These are phyloP conservation scores for Kwoniella sp. DNA, from an alignment of 768 basidiomycete genomes.

Conservation along the genomic window DNA sequence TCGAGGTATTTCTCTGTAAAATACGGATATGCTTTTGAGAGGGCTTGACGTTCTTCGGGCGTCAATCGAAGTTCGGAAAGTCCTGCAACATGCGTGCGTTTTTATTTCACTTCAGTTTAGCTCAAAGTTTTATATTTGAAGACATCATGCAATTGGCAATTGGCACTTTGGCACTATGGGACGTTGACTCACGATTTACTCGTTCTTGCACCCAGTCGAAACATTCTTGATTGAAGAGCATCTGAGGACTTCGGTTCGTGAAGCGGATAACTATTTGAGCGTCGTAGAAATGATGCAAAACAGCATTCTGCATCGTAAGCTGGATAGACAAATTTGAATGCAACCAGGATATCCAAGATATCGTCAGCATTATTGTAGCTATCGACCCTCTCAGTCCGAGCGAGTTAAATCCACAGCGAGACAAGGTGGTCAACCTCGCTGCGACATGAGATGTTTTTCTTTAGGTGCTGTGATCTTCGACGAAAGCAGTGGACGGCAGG, in stretches of 20 bases:
- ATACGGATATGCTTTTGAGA: conserved; percentile 71
- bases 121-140: no score
- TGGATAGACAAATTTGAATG: conserved; percentile 47
- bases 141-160: no score
- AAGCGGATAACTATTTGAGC: conserved; percentile 73
- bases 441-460: no score
- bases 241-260: conserved; percentile 70
- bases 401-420: no score
- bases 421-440: not conserved
- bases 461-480: no score
- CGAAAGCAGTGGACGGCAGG: no score
- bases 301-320: conserved; percentile 96
- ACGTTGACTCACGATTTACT: conserved; percentile 61
- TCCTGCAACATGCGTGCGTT: not conserved
- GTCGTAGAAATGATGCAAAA: conserved; percentile 74
- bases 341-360: no score
- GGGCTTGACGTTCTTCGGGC: conserved; percentile 66
- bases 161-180: no score
- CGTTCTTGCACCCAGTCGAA: conserved; percentile 65
- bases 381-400: no score
- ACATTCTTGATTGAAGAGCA: conserved; percentile 68
- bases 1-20: conserved; percentile 72
- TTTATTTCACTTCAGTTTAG: not conserved
- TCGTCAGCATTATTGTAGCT: not conserved
- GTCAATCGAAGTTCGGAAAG: conserved; percentile 3